Conservation (phyloP, 2,329 filamentous ascomycete species). For the Ceratocystis colombiana region DNA sequence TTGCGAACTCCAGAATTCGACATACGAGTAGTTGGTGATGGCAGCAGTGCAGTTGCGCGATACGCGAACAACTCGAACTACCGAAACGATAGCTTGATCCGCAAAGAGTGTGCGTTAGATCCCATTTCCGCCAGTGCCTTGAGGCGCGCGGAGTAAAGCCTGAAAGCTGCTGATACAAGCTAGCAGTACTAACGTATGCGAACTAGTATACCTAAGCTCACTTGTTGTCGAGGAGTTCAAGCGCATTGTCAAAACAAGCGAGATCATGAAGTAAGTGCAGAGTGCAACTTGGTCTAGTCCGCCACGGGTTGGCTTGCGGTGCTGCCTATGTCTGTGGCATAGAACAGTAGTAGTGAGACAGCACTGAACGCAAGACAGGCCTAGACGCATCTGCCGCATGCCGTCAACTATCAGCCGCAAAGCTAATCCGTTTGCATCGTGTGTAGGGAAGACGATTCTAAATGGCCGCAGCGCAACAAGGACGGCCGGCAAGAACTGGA, state of each 20-base stretch:
- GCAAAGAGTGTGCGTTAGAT: slow-evolving; percentile 81
- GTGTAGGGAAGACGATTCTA: slow-evolving; percentile 83
- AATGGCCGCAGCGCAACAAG: slow-evolving; percentile 99
- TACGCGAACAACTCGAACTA: slow-evolving; percentile 99
- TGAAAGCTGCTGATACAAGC: background rate
- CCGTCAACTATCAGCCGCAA: background rate
- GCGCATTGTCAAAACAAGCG: slow-evolving; percentile 91
- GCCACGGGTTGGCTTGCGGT: background rate
- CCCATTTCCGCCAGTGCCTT: no score
- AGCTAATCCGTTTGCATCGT: background rate
- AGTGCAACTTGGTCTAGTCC: background rate
- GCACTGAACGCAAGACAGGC: no score
- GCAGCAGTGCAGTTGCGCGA: slow-evolving; percentile 81
- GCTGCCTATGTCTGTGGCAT: background rate
- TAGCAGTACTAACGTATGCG: background rate
- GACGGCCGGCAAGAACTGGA: slow-evolving; percentile 94
- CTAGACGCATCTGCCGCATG: background rate
- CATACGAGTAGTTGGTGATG: slow-evolving; percentile 84
- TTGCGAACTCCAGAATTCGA: slow-evolving; percentile 65
- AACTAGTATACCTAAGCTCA: slow-evolving; percentile 85
- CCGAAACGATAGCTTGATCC: slow-evolving; percentile 93
- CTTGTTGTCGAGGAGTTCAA: slow-evolving; percentile 88
- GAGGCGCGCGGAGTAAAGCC: background rate
- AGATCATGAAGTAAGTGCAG: slow-evolving; percentile 79
- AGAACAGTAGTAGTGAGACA: no score